Conservation (phyloP, 768 basidiomycete genomes). For the Psilocybe sp. region DNA sequence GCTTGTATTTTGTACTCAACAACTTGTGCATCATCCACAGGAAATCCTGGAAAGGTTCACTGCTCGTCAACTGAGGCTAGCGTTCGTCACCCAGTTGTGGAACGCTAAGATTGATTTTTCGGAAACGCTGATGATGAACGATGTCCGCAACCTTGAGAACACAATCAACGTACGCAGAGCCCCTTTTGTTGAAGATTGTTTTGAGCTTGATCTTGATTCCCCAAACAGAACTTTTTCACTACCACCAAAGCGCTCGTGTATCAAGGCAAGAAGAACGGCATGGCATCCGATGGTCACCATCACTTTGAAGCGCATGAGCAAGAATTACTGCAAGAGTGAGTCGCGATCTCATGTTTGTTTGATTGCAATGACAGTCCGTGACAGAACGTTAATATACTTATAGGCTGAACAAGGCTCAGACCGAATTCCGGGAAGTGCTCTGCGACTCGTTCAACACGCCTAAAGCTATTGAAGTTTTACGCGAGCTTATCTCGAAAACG, state of each 20-base stretch:
- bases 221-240: constrained; percentile 86
- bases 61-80: constrained; percentile 85
- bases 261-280: constrained; percentile 46
- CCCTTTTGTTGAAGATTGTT: neutral
- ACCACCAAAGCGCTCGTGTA: constrained; percentile 77
- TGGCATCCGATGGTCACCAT: constrained; percentile 57
- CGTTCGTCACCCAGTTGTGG: constrained; percentile 91
- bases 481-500: constrained; percentile 78
- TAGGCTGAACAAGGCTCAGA: constrained; percentile 75
- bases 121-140: constrained; percentile 82
- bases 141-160: constrained; percentile 82
- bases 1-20: constrained; percentile 1
- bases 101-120: constrained; percentile 93
- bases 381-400: constrained; percentile 4
- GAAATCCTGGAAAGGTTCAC: constrained; percentile 83
- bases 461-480: constrained; percentile 67
- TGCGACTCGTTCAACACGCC: constrained; percentile 99
- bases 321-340: constrained; percentile 64
- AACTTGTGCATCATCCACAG: constrained; percentile 34
- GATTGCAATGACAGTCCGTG: neutral
- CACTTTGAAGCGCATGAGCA: constrained; percentile 66
- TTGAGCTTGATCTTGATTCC: constrained; percentile 10
- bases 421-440: constrained; percentile 78
- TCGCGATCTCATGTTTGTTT: neutral
- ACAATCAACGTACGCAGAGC: constrained; percentile 67